Percentiles rank a stretch among this genome's conserved stretches.
phyloP scores from a whole-genome alignment of 106 monocot species.

The Agapanthus africanus region DNA sequence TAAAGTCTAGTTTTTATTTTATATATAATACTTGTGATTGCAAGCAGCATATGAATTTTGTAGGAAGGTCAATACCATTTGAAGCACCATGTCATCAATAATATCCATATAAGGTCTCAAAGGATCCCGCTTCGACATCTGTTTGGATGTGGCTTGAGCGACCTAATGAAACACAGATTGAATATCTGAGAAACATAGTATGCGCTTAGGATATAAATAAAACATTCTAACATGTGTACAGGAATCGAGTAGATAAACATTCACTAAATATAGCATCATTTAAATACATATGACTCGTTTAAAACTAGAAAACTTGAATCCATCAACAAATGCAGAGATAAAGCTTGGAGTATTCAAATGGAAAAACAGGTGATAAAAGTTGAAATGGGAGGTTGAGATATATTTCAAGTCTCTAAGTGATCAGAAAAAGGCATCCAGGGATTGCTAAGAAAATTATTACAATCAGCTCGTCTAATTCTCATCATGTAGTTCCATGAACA shows the following conservation, averaged over 20 bases:
- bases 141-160: conserved; percentile 95
- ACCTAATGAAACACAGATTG: conserved; percentile 38
- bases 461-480: not conserved
- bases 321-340: not conserved
- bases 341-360: conserved; percentile 1
- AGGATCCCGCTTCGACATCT: conserved; percentile 96
- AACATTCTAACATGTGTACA: not conserved
- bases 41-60: conserved; percentile 2
- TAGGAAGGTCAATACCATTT: conserved; percentile 49
- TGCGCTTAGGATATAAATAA: conserved; percentile 5
- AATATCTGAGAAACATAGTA: conserved; percentile 3
- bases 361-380: not conserved
- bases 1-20: no score
- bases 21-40: no score
- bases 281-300: not conserved
- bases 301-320: not conserved
- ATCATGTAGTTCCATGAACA: not conserved
- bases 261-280: not conserved
- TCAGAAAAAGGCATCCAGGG: no score
- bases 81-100: conserved; percentile 83
- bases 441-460: not conserved
- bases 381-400: not conserved
- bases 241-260: not conserved
- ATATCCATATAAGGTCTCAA: conserved; percentile 87
- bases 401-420: not conserved